These are phyloP conservation scores for Carex parvula DNA, from an alignment of 176 grass and related monocot species.

Conservation along the genomic window DNA sequence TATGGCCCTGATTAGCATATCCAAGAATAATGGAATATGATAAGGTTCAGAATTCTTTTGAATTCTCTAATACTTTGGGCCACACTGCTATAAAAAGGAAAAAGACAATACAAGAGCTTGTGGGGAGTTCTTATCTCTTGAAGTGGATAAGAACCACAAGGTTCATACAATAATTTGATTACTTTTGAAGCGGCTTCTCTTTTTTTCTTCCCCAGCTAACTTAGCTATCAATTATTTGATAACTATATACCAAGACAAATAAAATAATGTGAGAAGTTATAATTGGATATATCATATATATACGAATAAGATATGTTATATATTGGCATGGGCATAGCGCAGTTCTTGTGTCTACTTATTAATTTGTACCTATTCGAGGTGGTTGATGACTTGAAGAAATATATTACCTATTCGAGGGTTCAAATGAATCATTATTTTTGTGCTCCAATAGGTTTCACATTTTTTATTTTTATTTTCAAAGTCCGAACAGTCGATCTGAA, in stretches of 20 bases:
- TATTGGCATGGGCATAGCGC: not conserved
- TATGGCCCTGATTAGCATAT: not conserved
- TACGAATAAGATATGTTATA: not conserved
- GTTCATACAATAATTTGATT: not conserved
- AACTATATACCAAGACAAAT: not conserved
- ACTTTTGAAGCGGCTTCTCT: constrained; percentile 14
- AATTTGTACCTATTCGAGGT: not conserved
- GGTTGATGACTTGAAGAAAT: not conserved
- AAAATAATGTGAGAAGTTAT: not conserved
- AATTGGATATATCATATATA: too few species aligned
- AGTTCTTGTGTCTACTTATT: not conserved
- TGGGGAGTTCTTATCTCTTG: constrained; percentile 8
- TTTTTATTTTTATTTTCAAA: too few species aligned
- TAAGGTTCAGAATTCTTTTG: constrained; percentile 11
- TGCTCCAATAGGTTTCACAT: too few species aligned
- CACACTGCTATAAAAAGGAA: not conserved
- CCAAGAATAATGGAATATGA: constrained; percentile 24
- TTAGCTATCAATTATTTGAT: constrained; percentile 12
- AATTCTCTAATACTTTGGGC: constrained; percentile 8
- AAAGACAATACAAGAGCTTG: not conserved
- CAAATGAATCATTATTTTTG: too few species aligned
- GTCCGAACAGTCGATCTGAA: too few species aligned
- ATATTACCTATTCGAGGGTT: too few species aligned
- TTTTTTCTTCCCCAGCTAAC: constrained; percentile 1
- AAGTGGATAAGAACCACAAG: constrained; percentile 20